A percentile compares a stretch with the other conserved stretches of the same genome.
Conservation (phyloP, 352 stramenopile species). For the Globisporangium emineosum region DNA sequence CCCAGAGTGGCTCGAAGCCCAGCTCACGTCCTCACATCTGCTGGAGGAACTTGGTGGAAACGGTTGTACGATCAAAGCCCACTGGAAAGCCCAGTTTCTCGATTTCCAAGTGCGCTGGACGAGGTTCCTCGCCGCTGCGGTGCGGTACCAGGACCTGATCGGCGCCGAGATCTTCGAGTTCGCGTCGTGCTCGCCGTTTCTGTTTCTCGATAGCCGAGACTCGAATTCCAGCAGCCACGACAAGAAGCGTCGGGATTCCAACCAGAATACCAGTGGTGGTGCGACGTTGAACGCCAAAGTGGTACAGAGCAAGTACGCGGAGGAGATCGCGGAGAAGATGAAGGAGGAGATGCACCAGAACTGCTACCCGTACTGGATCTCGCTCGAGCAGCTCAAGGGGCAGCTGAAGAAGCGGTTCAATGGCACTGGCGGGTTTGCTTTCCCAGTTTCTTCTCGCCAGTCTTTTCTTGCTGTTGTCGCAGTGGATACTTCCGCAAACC, state of each 20-base stretch:
- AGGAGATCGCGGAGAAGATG: slow-evolving; percentile 50
- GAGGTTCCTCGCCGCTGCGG: slow-evolving; percentile 19
- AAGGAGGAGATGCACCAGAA: slow-evolving; percentile 33
- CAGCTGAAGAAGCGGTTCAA: slow-evolving; percentile 29
- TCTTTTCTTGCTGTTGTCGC: neutral
- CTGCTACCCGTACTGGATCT: slow-evolving; percentile 47
- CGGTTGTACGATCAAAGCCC: neutral
- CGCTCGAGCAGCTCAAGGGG: slow-evolving; percentile 33
- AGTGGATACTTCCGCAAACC: neutral
- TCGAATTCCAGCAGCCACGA: neutral
- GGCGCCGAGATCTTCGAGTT: slow-evolving; percentile 47
- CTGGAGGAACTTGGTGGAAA: neutral
- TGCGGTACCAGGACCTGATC: slow-evolving; percentile 38
- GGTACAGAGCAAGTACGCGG: slow-evolving; percentile 38
- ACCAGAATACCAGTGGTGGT: too few species aligned
- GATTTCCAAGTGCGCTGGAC: slow-evolving; percentile 31
- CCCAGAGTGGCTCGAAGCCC: slow-evolving; percentile 30
- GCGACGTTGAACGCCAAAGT: slow-evolving; percentile 24
- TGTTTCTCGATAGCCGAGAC: slow-evolving; percentile 20
- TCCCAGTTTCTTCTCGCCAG: neutral
- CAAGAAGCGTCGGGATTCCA: neutral
- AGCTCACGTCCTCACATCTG: slow-evolving; percentile 15
- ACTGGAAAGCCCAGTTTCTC: slow-evolving; percentile 19
- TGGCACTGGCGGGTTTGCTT: neutral
- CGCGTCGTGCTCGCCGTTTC: slow-evolving; percentile 39